A percentile compares a stretch with the other conserved stretches of the same genome.
Conservation (phyloP, 306 rosid genomes). For the Betula pendula region DNA sequence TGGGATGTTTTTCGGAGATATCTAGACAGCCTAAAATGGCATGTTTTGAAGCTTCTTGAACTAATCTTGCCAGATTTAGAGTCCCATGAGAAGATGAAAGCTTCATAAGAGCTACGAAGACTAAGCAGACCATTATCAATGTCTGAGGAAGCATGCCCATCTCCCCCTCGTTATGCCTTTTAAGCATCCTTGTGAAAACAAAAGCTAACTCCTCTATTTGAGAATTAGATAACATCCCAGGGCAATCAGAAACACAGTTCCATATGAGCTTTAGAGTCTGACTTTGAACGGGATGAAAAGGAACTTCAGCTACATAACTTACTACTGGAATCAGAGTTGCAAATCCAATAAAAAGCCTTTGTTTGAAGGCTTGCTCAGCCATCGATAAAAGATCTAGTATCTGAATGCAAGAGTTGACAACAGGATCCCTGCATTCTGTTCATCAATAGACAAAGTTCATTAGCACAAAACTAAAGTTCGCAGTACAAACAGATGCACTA, state of each 20-base stretch:
- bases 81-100: constrained; percentile 59
- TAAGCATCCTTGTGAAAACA: constrained; percentile 64
- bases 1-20: constrained; percentile 46
- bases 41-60: constrained; percentile 58
- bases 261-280: constrained; percentile 71
- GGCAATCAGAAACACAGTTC: constrained; percentile 77
- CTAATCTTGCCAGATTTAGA: constrained; percentile 44
- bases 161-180: constrained; percentile 63
- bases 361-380: constrained; percentile 70
- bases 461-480: constrained; percentile 27
- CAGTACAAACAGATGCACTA: neutral
- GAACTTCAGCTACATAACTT: constrained; percentile 73
- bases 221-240: constrained; percentile 70
- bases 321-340: constrained; percentile 79
- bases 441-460: constrained; percentile 29
- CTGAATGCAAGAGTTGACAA: constrained; percentile 72
- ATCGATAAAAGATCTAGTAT: constrained; percentile 72
- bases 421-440: constrained; percentile 79
- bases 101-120: constrained; percentile 64
- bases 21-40: constrained; percentile 66
- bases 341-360: constrained; percentile 81
- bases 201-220: constrained; percentile 65
- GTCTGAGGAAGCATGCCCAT: constrained; percentile 79
- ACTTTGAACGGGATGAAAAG: constrained; percentile 79
- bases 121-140: constrained; percentile 58